A percentile compares a stretch with the other conserved stretches of the same genome.
These are phyloP conservation scores for Pichia californica DNA, from an alignment of 805 yeast species.

Conservation along the genomic window DNA sequence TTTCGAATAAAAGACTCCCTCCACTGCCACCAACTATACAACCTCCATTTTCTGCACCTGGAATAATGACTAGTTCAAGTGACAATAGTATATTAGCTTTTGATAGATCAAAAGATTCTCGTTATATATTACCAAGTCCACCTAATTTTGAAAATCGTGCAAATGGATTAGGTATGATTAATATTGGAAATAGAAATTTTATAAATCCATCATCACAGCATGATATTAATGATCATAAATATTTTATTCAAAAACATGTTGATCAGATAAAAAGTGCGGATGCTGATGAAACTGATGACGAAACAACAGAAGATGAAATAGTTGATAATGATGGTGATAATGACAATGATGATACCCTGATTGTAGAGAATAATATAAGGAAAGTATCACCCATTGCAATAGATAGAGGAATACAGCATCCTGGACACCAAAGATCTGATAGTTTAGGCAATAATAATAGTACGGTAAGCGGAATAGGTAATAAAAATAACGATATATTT, in stretches of 20 bases:
- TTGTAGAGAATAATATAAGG: background rate
- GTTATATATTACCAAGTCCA: background rate
- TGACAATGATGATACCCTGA: background rate
- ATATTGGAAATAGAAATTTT: background rate
- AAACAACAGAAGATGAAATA: conserved; percentile 16
- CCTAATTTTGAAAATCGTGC: conserved; percentile 3
- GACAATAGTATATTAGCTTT: background rate
- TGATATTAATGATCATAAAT: no score
- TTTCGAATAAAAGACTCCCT: conserved; percentile 3
- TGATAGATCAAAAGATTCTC: background rate
- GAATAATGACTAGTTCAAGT: background rate
- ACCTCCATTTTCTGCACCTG: conserved; percentile 9
- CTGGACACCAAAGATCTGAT: background rate
- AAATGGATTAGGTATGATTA: background rate
- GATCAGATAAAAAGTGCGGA: no score
- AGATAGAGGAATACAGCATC: background rate
- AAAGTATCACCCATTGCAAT: background rate
- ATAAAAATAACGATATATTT: conserved; percentile 4
- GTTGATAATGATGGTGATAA: conserved; percentile 21
- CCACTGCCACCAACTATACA: background rate
- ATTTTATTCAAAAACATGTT: background rate
- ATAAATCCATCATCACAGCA: no score
- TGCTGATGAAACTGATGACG: conserved; percentile 7
- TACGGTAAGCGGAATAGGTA: no score
- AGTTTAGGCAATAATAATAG: background rate